Conservation (phyloP, 805 yeast genomes). For the Metschnikowia peoriensis region DNA sequence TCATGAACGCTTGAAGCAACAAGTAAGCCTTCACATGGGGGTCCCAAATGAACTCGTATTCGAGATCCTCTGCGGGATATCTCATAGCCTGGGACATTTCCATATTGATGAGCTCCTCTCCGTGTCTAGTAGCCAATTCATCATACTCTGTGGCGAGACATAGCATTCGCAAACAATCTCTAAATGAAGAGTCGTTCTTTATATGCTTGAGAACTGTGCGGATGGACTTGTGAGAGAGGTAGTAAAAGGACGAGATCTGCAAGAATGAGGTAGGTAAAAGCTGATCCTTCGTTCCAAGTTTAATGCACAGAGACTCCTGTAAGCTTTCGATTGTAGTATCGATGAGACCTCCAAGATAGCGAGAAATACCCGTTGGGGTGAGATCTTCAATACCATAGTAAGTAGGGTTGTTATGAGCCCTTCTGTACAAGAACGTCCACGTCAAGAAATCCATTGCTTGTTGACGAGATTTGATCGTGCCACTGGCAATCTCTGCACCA, state of each 20-base stretch:
- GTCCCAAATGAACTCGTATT: constrained; percentile 73
- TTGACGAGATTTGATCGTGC: constrained; percentile 61
- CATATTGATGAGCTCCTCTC: constrained; percentile 72
- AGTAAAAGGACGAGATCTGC: constrained; percentile 85
- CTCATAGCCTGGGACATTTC: constrained; percentile 58
- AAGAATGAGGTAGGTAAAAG: constrained; percentile 75
- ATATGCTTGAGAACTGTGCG: constrained; percentile 39
- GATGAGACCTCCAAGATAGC: constrained; percentile 60
- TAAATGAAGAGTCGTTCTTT: constrained; percentile 33
- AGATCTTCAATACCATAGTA: constrained; percentile 71
- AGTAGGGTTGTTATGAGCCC: constrained; percentile 76
- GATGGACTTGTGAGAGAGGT: constrained; percentile 86
- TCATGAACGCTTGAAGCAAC: constrained; percentile 69
- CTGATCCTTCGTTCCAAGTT: constrained; percentile 44
- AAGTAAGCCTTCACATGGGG: constrained; percentile 80
- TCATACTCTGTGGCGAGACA: constrained; percentile 77
- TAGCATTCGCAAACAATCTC: constrained; percentile 60
- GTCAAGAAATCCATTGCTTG: constrained; percentile 73
- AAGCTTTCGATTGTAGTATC: constrained; percentile 68
- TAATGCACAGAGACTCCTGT: constrained; percentile 69
- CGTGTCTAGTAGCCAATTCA: constrained; percentile 87
- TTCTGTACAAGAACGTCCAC: constrained; percentile 72
- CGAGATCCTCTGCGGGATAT: constrained; percentile 53
- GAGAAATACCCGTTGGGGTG: constrained; percentile 52
- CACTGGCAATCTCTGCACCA: constrained; percentile 77